A percentile compares a stretch with the other conserved stretches of the same genome.
Conservation (phyloP, 2,329 filamentous ascomycete genomes). For the Xylariaceae sp. region DNA sequence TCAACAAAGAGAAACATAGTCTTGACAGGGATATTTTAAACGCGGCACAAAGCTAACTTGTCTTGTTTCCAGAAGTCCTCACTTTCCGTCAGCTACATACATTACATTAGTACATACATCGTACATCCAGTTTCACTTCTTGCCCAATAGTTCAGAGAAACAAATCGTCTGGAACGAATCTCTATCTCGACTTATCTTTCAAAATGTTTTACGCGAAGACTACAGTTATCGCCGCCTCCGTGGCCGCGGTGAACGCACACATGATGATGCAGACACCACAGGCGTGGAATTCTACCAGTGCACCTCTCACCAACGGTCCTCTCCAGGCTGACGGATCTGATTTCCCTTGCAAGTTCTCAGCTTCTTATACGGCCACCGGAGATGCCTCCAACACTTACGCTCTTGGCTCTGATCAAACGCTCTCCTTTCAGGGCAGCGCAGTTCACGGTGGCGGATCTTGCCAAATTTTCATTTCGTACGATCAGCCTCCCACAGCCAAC, state of each 20-base stretch:
- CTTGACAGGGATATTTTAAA: not conserved
- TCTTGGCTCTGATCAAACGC: slow-evolving; percentile 56
- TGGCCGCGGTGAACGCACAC: slow-evolving; percentile 64
- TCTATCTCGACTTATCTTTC: slow-evolving; percentile 34
- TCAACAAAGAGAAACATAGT: too few relatives aligned
- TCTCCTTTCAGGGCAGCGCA: slow-evolving; percentile 68
- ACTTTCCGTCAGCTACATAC: slow-evolving; percentile 19
- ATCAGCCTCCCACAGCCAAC: slow-evolving; percentile 60
- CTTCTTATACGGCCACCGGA: slow-evolving; percentile 41
- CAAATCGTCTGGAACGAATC: slow-evolving; percentile 41
- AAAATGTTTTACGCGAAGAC: slow-evolving; percentile 50
- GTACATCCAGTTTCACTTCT: slow-evolving; percentile 20
- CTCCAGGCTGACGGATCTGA: slow-evolving; percentile 56
- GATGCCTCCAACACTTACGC: slow-evolving; percentile 55
- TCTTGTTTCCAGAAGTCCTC: slow-evolving; percentile 7
- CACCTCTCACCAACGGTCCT: slow-evolving; percentile 57
- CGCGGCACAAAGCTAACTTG: slow-evolving; percentile 5
- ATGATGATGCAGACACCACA: slow-evolving; percentile 67
- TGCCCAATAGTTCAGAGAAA: too few relatives aligned
- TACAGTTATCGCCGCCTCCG: slow-evolving; percentile 53
- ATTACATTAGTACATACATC: slow-evolving; percentile 24
- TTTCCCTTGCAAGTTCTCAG: slow-evolving; percentile 78
- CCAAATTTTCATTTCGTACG: slow-evolving; percentile 82
- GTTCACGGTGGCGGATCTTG: slow-evolving; percentile 90
- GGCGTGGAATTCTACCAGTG: slow-evolving; percentile 53